A percentile compares a stretch with the other conserved stretches of the same genome.
Conservation (phyloP, 2,329 filamentous ascomycete genomes). For the Colletotrichum gloeosporioides region DNA sequence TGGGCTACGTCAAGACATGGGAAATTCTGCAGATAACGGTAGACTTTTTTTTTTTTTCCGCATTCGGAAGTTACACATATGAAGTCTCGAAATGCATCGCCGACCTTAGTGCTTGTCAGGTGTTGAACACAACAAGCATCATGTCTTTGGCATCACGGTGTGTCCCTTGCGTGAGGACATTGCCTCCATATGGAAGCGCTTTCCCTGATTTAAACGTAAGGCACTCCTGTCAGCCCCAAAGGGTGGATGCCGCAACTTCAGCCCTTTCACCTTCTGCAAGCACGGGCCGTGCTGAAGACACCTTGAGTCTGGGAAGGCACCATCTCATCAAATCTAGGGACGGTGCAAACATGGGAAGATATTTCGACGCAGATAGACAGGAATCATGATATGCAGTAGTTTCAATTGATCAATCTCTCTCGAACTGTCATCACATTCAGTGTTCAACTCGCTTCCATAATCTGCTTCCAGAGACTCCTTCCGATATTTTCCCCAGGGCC, state of each 20-base stretch:
- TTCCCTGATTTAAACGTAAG: not conserved
- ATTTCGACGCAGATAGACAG: not conserved
- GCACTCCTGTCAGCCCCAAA: not conserved
- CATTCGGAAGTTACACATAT: not conserved
- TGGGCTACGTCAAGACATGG: not conserved
- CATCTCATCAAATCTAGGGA: not conserved
- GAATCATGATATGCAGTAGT: not conserved
- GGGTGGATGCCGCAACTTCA: not conserved
- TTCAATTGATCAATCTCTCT: not conserved
- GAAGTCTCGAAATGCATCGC: not conserved
- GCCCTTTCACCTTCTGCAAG: not conserved
- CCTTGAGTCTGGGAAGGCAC: not conserved
- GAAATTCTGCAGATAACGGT: not conserved
- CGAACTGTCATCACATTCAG: not conserved
- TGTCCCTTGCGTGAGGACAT: not conserved
- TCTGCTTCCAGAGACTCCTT: not conserved
- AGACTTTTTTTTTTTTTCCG: not conserved
- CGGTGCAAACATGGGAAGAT: not conserved
- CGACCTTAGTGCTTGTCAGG: not conserved
- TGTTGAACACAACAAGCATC: not conserved
- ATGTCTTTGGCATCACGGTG: not conserved
- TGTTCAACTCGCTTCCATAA: not conserved
- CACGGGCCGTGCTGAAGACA: not conserved
- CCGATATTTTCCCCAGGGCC: accelerated
- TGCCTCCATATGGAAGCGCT: not conserved